These are phyloP conservation scores for Xylaria sp. DNA, from an alignment of 2,329 filamentous ascomycete genomes.

Conservation along the genomic window DNA sequence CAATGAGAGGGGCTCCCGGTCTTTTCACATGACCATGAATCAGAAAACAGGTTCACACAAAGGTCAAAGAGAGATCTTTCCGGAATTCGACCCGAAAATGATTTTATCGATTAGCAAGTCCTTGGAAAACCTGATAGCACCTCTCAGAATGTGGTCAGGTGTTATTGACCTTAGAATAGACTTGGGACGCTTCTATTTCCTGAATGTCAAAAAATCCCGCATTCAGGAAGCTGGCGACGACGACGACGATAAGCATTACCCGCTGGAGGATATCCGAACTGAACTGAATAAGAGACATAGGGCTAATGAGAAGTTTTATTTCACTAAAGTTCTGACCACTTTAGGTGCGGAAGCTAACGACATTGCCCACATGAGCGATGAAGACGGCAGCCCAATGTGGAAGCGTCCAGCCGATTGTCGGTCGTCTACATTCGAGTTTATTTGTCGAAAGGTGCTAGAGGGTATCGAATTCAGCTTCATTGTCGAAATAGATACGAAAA, in stretches of 20 bases:
- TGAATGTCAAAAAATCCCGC: slow-evolving; percentile 12
- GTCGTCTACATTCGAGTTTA: slow-evolving; percentile 35
- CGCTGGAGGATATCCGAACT: slow-evolving; percentile 7
- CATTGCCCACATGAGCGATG: slow-evolving; percentile 25
- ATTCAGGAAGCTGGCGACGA: slow-evolving; percentile 6
- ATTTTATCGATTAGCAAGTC: slow-evolving; percentile 19
- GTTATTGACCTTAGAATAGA: slow-evolving; percentile 23
- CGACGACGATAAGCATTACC: slow-evolving; percentile 19
- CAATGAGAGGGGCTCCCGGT: slow-evolving; percentile 10
- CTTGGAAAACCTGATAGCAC: slow-evolving; percentile 10
- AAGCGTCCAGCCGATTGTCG: slow-evolving; percentile 10
- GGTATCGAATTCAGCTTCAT: slow-evolving; percentile 23
- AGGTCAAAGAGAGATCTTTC: background rate
- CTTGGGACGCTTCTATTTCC: slow-evolving; percentile 23
- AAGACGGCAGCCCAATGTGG: slow-evolving; percentile 27
- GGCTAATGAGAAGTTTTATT: slow-evolving; percentile 7
- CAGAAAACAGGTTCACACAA: slow-evolving; percentile 27
- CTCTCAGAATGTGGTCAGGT: slow-evolving; percentile 22
- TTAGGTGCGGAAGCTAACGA: slow-evolving; percentile 35
- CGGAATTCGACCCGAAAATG: slow-evolving; percentile 24
- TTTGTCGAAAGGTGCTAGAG: slow-evolving; percentile 17
- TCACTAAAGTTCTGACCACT: slow-evolving; percentile 20
- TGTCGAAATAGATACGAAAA: slow-evolving; percentile 35
- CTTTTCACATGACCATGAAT: slow-evolving; percentile 26
- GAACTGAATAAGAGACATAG: slow-evolving; percentile 21